Base-by-base conservation (phyloP, 2,329 filamentous ascomycete genomes). In the Torrubiella hemipterigena region DNA sequence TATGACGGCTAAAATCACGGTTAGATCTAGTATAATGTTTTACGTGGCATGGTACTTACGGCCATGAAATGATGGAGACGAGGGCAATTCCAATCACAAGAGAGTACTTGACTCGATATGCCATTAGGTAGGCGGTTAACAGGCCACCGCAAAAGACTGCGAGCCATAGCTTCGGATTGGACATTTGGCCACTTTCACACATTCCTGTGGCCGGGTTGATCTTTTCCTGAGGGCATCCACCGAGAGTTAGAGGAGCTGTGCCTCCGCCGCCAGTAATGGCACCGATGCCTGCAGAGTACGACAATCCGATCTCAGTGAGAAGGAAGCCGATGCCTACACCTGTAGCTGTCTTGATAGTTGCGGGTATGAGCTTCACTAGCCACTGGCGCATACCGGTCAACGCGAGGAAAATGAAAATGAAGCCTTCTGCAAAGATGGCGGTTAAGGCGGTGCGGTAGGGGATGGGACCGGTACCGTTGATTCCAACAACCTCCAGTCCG, bases 141-240 rank as follows among this genome's bases (percentile, higher is more conserved):
- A 93, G 64, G 20, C 84, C 83, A 11, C 86, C 83, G 32, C 78
- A 74, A 48, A 85, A 77, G 40, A 93, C 79, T 9, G 82, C 86
- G 32, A 93, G 72, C 86, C 86, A 94, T 67, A 93, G 61, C 73
- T 81, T 81, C 7, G 83, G 78, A 45, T 72, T 91, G 5, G 76
- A 68, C 81, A 93, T 86, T 48, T 83, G 75, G 16, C 75, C 64
- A 14, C 62, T 60, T 4, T 56, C 46, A 39, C 74, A 79, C 42
- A 66, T 59, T 12, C 67, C 67, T 2, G 55, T 63, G 5, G 47
- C 39, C 3, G 41, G 35, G 34, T 71, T 53, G 14, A 73, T 55
- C 30, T 64, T 64, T 28, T 77, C 64, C 1, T 63, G 46, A 1
- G 70, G 65, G 43, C 85, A 93, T 4, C 85, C 86, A 1, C 74